These are phyloP conservation scores for Cyberlindnera sargentensis DNA, from an alignment of 805 yeast species.

Conservation along the genomic window DNA sequence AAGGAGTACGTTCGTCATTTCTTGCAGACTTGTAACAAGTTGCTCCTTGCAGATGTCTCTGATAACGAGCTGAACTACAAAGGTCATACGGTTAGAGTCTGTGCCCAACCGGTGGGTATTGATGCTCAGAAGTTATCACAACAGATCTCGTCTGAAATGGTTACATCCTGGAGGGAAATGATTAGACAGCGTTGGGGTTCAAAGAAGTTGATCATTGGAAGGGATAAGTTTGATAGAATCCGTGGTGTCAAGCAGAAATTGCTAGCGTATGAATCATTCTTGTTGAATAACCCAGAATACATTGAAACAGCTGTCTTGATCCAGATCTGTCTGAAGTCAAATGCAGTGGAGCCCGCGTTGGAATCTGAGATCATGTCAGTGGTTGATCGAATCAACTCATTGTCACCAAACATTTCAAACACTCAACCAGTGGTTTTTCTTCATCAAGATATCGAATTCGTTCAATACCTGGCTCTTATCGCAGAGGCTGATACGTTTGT, in stretches of 20 bases:
- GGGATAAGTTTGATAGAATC: constrained; percentile 83
- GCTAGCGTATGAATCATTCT: constrained; percentile 76
- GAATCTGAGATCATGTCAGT: constrained; percentile 70
- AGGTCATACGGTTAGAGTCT: constrained; percentile 49
- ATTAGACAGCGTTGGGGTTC: constrained; percentile 75
- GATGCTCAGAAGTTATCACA: constrained; percentile 53
- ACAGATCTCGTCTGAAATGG: constrained; percentile 38
- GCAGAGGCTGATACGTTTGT: constrained; percentile 83
- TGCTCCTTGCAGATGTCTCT: constrained; percentile 77
- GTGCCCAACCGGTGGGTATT: constrained; percentile 70
- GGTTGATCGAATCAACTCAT: constrained; percentile 79
- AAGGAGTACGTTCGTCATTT: constrained; percentile 92
- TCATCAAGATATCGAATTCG: constrained; percentile 83
- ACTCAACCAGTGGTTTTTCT: constrained; percentile 81
- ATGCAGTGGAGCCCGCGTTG: constrained; percentile 44
- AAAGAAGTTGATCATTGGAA: constrained; percentile 67
- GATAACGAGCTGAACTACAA: constrained; percentile 54
- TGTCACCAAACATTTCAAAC: constrained; percentile 61
- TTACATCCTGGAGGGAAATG: constrained; percentile 56
- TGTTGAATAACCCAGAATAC: constrained; percentile 64
- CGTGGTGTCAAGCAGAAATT: constrained; percentile 87
- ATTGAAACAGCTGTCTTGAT: constrained; percentile 66
- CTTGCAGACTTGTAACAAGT: constrained; percentile 79
- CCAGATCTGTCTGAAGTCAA: constrained; percentile 68
- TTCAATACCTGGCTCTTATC: constrained; percentile 80